Conservation (phyloP, 805 yeast species). For the Candida ortonii region DNA sequence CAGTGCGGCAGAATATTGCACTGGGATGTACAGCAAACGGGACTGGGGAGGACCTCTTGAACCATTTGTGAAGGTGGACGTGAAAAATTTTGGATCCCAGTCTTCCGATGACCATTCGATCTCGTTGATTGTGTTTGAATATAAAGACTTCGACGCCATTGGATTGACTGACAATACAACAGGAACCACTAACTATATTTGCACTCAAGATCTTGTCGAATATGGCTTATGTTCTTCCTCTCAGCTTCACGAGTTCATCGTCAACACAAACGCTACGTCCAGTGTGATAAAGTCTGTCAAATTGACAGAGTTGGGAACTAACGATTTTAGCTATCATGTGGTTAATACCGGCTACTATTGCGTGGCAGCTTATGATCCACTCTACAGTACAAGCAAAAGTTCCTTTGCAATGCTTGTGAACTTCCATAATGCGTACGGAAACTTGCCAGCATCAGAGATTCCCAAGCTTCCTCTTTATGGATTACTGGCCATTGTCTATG, state of each 20-base stretch:
- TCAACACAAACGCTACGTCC: constrained; percentile 42
- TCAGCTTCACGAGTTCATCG: constrained; percentile 62
- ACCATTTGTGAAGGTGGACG: constrained; percentile 55
- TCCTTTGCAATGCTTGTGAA: constrained; percentile 66
- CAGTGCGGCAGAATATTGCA: constrained; percentile 63
- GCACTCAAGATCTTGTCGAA: constrained; percentile 68
- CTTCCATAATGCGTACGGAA: constrained; percentile 91
- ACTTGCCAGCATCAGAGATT: constrained; percentile 82
- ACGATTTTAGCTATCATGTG: constrained; percentile 61
- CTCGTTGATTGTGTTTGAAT: constrained; percentile 78
- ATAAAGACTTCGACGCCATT: constrained; percentile 65
- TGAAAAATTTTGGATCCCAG: constrained; percentile 31
- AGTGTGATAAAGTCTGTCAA: constrained; percentile 56
- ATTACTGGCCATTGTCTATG: constrained; percentile 76
- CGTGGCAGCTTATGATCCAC: constrained; percentile 63
- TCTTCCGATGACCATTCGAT: constrained; percentile 43
- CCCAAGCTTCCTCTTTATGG: constrained; percentile 92
- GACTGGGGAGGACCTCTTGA: constrained; percentile 83
- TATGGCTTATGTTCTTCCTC: constrained; percentile 51
- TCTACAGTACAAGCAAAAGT: constrained; percentile 24
- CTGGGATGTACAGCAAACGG: constrained; percentile 83
- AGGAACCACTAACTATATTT: constrained; percentile 57
- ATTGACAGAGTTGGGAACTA: constrained; percentile 56
- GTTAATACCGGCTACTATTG: constrained; percentile 88
- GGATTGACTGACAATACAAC: constrained; percentile 49